Evolutionary conservation across 345 rosid genomes (phyloP).

Genomic region (thale cress (Arabidopsis thaliana)): DNA sequence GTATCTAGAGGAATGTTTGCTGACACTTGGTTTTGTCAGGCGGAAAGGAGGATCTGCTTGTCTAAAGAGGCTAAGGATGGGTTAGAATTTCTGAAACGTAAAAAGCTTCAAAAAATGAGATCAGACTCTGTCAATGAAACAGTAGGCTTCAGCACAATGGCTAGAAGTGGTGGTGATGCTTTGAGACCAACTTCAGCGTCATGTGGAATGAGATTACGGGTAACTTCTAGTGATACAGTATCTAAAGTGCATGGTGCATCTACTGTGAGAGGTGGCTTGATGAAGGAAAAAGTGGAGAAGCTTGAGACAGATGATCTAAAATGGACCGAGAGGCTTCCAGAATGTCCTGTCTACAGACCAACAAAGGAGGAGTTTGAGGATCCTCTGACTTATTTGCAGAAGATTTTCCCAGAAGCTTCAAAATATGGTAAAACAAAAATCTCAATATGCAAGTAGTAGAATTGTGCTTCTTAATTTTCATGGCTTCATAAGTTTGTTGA

Average conservation of each 20-base stretch:
- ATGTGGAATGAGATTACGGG: slow-evolving; percentile 75
- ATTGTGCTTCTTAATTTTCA: neutral
- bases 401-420: slow-evolving; percentile 95
- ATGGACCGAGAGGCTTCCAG: slow-evolving; percentile 89
- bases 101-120: slow-evolving; percentile 78
- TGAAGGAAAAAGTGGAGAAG: slow-evolving; percentile 74
- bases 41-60: slow-evolving; percentile 84
- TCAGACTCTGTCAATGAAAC: slow-evolving; percentile 53
- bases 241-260: slow-evolving; percentile 47
- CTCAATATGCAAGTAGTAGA: slow-evolving; percentile 16
- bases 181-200: slow-evolving; percentile 68
- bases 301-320: slow-evolving; percentile 74
- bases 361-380: slow-evolving; percentile 95
- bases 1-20: slow-evolving; percentile 5
- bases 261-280: slow-evolving; percentile 55
- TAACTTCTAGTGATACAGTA: slow-evolving; percentile 52
- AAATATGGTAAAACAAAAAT: slow-evolving; percentile 66
- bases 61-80: slow-evolving; percentile 77
- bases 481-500: slow-evolving; percentile 20
- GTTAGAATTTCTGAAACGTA: slow-evolving; percentile 79
- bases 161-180: slow-evolving; percentile 91
- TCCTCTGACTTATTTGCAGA: slow-evolving; percentile 88
- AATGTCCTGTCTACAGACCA: slow-evolving; percentile 95
- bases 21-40: slow-evolving; percentile 56
- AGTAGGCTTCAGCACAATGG: slow-evolving; percentile 53